Evolutionary conservation across 1,284 basidiomycete genomes (phyloP), one percentile per base, ranked within the genome.

Genomic region (Cerrena zonata): DNA sequence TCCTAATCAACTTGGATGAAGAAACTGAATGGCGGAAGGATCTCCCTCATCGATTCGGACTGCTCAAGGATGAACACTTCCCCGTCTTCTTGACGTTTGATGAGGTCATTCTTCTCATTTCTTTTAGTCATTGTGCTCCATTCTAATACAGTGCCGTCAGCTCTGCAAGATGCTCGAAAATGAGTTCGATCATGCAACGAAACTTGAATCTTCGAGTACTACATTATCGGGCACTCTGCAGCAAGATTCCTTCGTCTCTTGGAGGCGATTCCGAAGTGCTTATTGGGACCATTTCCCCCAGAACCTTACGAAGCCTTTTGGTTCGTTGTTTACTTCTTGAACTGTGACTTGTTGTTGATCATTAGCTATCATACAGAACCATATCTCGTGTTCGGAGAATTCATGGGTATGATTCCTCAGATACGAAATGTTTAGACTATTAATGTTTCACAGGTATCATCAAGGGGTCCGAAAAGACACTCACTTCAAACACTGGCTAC

Each of bases 61-160:
- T 75, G 13, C 66, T 89, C 2, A 58, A 69, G 24, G 83, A 84
- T 27, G 61, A 69, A 0, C 79, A 89, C 59, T 89, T 88, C 52
- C 87, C 86, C 0, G 63, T 89, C 51, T 89, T 89, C 53, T 60
- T 86, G 5, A 85, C 84, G 0, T 83, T 80, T 45, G 77, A 86
- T 54, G 71, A 74, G 52, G 86, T 85, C 53, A 34, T 69, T 43
- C n/a, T n/a, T n/a, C n/a, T n/a, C n/a, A n/a, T n/a, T n/a, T n/a
- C n/a, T n/a, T n/a, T n/a, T n/a, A n/a, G n/a, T n/a, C n/a, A n/a
- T n/a, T n/a, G n/a, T n/a, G n/a, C n/a, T n/a, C n/a, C 12, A 30
- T n/a, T n/a, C n/a, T n/a, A n/a, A n/a, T n/a, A n/a, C n/a, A 0
- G 10, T n/a, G n/a, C n/a, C 2, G 13, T 4, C 19, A 79, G 76